Evolutionary conservation across 2,329 filamentous ascomycete species (phyloP).

Genomic region (Elsinoe arachidis): DNA sequence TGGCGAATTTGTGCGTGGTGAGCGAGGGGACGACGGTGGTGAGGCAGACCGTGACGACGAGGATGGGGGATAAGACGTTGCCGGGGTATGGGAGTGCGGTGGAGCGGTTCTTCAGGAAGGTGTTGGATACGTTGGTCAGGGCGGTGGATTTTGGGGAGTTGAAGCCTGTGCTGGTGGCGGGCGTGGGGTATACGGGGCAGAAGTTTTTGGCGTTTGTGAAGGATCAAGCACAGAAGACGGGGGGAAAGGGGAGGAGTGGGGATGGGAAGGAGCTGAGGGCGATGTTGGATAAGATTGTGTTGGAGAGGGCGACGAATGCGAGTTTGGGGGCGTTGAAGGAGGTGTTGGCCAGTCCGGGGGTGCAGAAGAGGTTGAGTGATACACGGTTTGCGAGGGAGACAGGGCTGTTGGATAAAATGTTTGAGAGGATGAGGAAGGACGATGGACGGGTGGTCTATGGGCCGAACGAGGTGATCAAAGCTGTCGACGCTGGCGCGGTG

Average conservation of each 20-base stretch:
- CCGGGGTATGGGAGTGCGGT: slow-evolving; percentile 54
- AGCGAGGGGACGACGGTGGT: slow-evolving; percentile 71
- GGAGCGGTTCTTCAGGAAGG: slow-evolving; percentile 65
- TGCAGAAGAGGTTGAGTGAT: slow-evolving; percentile 68
- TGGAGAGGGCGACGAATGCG: slow-evolving; percentile 42
- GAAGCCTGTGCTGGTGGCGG: slow-evolving; percentile 72
- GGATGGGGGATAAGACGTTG: slow-evolving; percentile 49
- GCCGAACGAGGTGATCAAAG: slow-evolving; percentile 67
- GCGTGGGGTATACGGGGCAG: slow-evolving; percentile 76
- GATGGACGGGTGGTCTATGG: slow-evolving; percentile 91
- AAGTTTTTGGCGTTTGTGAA: slow-evolving; percentile 71
- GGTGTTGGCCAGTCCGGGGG: slow-evolving; percentile 71
- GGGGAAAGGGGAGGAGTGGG: background rate
- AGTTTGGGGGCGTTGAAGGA: slow-evolving; percentile 54
- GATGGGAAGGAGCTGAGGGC: slow-evolving; percentile 52
- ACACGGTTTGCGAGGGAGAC: slow-evolving; percentile 85
- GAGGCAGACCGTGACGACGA: slow-evolving; percentile 59
- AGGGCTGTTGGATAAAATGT: slow-evolving; percentile 74
- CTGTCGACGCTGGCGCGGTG: slow-evolving; percentile 79
- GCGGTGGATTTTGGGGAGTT: slow-evolving; percentile 65
- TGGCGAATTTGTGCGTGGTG: slow-evolving; percentile 75
- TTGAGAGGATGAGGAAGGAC: slow-evolving; percentile 67
- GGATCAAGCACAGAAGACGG: slow-evolving; percentile 34
- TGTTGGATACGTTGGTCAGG: slow-evolving; percentile 64
- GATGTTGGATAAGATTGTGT: slow-evolving; percentile 54